Percentiles rank a stretch among this genome's conserved stretches.
Evolutionary conservation across 805 yeast species (phyloP).

Genomic region (Maudiozyma barnettii): DNA sequence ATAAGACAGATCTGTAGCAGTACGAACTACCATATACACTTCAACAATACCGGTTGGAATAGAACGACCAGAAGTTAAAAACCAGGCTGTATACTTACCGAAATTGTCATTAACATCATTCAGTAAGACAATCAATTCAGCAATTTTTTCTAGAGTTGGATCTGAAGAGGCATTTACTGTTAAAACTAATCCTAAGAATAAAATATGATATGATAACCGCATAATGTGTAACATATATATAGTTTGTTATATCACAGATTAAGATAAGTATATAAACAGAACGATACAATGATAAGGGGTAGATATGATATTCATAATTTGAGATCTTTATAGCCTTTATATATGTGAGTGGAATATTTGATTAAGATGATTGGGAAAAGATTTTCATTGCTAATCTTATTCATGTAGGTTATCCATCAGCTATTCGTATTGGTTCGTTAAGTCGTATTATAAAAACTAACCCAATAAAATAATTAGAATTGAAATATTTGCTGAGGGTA

Average conservation of each 20-base stretch:
- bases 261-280: no score
- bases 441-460: no score
- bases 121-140: slow-evolving; percentile 13
- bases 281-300: no score
- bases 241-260: neutral
- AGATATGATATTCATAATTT: no score
- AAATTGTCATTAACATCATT: slow-evolving; percentile 12
- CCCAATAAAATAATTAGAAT: no score
- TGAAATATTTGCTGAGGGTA: no score
- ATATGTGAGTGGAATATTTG: no score
- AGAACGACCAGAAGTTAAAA: neutral
- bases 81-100: slow-evolving; percentile 6
- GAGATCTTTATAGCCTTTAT: no score
- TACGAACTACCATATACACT: neutral
- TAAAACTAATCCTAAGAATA: neutral
- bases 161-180: slow-evolving; percentile 5
- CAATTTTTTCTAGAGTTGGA: slow-evolving; percentile 7
- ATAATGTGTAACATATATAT: neutral
- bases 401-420: no score
- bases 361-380: no score
- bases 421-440: no score
- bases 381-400: no score
- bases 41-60: neutral
- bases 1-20: neutral
- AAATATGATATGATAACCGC: neutral